A percentile compares a stretch with the other conserved stretches of the same genome.
Evolutionary conservation across 495 filamentous ascomycete species (phyloP).

Genomic region (Polyplosphaeria fusca): DNA sequence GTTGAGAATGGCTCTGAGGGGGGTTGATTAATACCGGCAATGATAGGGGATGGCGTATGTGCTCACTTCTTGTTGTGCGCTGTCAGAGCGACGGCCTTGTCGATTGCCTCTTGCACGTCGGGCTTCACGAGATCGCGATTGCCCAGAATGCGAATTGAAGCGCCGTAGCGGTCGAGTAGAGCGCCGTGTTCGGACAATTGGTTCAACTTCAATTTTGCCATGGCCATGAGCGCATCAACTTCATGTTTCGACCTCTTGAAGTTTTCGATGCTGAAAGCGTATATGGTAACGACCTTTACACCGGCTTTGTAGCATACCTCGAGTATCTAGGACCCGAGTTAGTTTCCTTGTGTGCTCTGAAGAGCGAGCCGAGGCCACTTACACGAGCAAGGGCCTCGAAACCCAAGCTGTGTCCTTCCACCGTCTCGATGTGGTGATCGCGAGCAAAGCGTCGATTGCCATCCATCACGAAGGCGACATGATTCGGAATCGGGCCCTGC

Average conservation of each 20-base stretch:
- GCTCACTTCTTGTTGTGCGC: conserved; percentile 71
- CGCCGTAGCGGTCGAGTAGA: conserved; percentile 88
- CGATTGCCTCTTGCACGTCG: conserved; percentile 84
- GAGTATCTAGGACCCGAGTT: conserved; percentile 67
- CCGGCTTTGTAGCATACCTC: conserved; percentile 98
- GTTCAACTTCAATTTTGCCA: conserved; percentile 88
- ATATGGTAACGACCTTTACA: conserved; percentile 92
- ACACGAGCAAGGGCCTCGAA: conserved; percentile 91
- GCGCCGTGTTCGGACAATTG: conserved; percentile 93
- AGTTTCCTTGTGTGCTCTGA: conserved; percentile 2
- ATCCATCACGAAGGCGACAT: conserved; percentile 99
- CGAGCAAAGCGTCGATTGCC: conserved; percentile 90
- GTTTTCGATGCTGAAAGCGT: conserved; percentile 98
- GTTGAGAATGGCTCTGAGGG: conserved; percentile 71
- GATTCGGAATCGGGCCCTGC: conserved; percentile 86
- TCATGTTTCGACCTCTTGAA: conserved; percentile 98
- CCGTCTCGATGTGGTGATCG: conserved; percentile 86
- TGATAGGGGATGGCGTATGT: conserved; percentile 4
- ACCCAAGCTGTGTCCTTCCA: conserved; percentile 94
- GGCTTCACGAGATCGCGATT: conserved; percentile 73
- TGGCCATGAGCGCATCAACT: conserved; percentile 95
- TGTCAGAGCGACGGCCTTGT: conserved; percentile 78
- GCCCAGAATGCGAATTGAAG: conserved; percentile 77
- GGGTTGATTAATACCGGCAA: neutral
- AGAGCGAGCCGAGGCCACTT: conserved; percentile 25